These are phyloP conservation scores for Naegleria lovaniensis DNA, from an alignment of 208 protist species.

Conservation along the genomic window DNA sequence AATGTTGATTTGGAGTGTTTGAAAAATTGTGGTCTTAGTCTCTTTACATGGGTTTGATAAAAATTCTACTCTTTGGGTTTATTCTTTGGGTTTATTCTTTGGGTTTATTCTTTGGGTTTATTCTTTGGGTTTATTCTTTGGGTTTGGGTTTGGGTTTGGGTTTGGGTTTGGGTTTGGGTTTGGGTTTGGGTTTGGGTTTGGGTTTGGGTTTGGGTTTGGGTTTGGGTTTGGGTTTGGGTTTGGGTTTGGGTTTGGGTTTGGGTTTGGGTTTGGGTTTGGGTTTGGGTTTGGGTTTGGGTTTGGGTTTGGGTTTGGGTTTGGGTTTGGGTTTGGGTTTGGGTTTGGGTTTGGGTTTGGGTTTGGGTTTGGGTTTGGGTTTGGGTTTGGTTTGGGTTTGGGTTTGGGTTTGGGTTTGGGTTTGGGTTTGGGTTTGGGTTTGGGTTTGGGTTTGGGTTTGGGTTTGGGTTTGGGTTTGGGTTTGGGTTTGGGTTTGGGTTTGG, in stretches of 20 bases:
- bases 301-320: neutral
- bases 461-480: conserved; percentile 25
- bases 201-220: neutral
- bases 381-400: too few species aligned
- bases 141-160: conserved; percentile 26
- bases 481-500: conserved; percentile 22
- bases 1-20: too few species aligned
- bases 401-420: conserved; percentile 25
- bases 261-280: neutral
- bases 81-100: too few species aligned
- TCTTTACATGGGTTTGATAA: too few species aligned
- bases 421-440: conserved; percentile 22
- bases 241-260: neutral
- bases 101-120: too few species aligned
- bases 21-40: too few species aligned
- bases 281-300: neutral
- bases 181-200: conserved; percentile 13
- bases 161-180: conserved; percentile 23
- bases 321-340: neutral
- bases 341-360: neutral
- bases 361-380: neutral
- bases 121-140: neutral
- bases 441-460: conserved; percentile 22
- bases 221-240: neutral
- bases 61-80: too few species aligned